These are phyloP conservation scores for Byssothecium circinans DNA, from an alignment of 2,329 filamentous ascomycete species.

Conservation along the genomic window DNA sequence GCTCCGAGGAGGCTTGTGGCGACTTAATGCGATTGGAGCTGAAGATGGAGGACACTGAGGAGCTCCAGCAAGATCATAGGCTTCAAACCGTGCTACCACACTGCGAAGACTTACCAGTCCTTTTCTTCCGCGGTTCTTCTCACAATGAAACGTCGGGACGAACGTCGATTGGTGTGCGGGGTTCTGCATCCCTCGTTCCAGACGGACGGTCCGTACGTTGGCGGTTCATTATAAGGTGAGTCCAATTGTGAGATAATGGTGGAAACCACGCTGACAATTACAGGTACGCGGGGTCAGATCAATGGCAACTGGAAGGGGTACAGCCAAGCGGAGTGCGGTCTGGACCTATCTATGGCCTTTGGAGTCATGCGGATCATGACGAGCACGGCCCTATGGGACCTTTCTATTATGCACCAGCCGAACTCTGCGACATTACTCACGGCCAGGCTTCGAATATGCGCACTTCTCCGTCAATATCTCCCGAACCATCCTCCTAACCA, in stretches of 20 bases:
- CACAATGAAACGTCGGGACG: slow-evolving; percentile 9
- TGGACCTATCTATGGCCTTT: slow-evolving; percentile 27
- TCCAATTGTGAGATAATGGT: not conserved
- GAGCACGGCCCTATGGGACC: slow-evolving; percentile 21
- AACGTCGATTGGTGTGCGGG: slow-evolving; percentile 16
- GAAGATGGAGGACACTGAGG: slow-evolving; percentile 14
- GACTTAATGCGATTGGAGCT: slow-evolving; percentile 23
- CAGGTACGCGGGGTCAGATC: slow-evolving; percentile 25
- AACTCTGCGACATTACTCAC: slow-evolving; percentile 6
- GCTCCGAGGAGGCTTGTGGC: slow-evolving; percentile 18
- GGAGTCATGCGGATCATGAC: slow-evolving; percentile 25
- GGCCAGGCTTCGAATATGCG: not conserved
- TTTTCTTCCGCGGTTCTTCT: slow-evolving; percentile 24
- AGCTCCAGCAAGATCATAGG: slow-evolving; percentile 16
- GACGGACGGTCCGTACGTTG: slow-evolving; percentile 22
- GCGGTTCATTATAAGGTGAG: slow-evolving; percentile 25
- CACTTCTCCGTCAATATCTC: not conserved
- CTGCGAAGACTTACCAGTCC: slow-evolving; percentile 22
- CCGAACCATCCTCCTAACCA: not conserved
- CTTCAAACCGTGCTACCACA: slow-evolving; percentile 21
- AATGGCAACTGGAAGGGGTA: slow-evolving; percentile 30
- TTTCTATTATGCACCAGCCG: slow-evolving; percentile 18
- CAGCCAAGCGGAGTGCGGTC: slow-evolving; percentile 27
- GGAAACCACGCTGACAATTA: not conserved
- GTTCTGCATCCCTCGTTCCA: slow-evolving; percentile 17